Conservation (phyloP, 1,284 basidiomycete genomes). For the Ganoderma lingzhi region DNA sequence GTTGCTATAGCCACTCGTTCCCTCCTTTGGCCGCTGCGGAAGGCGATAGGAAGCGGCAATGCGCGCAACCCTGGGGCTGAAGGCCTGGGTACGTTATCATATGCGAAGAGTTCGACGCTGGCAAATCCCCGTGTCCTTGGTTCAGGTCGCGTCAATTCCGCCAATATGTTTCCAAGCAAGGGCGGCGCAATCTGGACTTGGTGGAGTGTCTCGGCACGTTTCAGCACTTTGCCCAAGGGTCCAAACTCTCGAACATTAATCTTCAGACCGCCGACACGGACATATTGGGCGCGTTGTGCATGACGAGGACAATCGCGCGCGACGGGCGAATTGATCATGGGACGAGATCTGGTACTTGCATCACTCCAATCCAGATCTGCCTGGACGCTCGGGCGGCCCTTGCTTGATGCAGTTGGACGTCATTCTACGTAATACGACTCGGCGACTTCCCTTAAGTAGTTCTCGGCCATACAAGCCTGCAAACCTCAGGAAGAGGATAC, state of each 20-base stretch:
- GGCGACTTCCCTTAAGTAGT: not conserved
- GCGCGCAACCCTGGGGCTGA: not conserved
- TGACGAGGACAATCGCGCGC: not conserved
- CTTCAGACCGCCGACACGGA: not conserved
- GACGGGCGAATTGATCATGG: not conserved
- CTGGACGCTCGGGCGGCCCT: not conserved
- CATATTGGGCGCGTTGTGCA: not conserved
- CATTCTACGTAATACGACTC: not conserved
- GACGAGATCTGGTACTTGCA: not conserved
- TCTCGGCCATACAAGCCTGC: not conserved
- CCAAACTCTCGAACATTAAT: not conserved
- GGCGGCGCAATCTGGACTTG: not conserved
- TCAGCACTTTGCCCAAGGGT: not conserved
- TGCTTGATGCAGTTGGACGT: not conserved
- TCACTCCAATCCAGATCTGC: not conserved
- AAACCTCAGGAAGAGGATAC: conserved; percentile 7
- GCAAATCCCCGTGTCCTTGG: not conserved
- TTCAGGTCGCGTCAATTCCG: not conserved
- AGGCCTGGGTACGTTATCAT: not conserved
- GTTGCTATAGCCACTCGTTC: not conserved
- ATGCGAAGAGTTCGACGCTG: not conserved
- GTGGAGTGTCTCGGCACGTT: not conserved
- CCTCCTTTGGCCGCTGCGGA: not conserved
- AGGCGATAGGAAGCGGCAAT: not conserved
- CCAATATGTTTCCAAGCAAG: not conserved